Percentiles rank a stretch among this genome's conserved stretches.
These are phyloP conservation scores for Lepidium didymum DNA, from an alignment of 345 rosid genomes.

Conservation along the genomic window DNA sequence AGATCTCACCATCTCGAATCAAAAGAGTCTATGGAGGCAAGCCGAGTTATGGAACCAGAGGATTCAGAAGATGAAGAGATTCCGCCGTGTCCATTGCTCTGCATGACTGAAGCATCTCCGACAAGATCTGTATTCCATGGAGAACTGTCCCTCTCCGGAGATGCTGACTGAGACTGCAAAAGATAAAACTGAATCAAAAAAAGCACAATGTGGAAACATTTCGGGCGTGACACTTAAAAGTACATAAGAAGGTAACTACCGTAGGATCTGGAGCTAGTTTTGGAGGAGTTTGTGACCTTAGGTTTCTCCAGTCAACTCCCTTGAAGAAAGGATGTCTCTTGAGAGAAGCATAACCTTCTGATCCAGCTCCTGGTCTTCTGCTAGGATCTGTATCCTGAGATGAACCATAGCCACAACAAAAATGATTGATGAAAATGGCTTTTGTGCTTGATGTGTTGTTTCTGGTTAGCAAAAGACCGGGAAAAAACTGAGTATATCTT, in stretches of 20 bases:
- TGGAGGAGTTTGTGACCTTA: slow-evolving; percentile 74
- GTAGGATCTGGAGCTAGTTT: slow-evolving; percentile 60
- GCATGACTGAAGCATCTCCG: slow-evolving; percentile 53
- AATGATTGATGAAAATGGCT: neutral
- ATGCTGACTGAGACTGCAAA: slow-evolving; percentile 28
- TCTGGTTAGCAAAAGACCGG: neutral
- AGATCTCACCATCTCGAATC: slow-evolving; percentile 89
- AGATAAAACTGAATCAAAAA: slow-evolving; percentile 4
- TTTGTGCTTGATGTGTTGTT: neutral
- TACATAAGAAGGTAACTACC: slow-evolving; percentile 30
- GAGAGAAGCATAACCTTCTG: slow-evolving; percentile 72
- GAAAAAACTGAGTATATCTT: slow-evolving; percentile 30
- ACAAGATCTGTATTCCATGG: slow-evolving; percentile 72
- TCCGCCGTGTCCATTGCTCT: slow-evolving; percentile 43
- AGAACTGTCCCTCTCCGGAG: slow-evolving; percentile 57
- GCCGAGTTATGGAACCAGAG: slow-evolving; percentile 70
- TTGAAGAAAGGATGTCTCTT: slow-evolving; percentile 88
- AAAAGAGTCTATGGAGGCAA: slow-evolving; percentile 95
- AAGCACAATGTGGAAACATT: neutral
- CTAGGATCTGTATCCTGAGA: slow-evolving; percentile 80
- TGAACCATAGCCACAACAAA: slow-evolving; percentile 8
- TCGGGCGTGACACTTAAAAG: neutral
- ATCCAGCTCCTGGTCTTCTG: slow-evolving; percentile 93
- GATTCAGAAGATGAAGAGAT: slow-evolving; percentile 48
- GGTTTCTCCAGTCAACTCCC: slow-evolving; percentile 75